Percentiles rank a stretch among this genome's conserved stretches.
phyloP scores from a whole-genome alignment of 805 yeast species.

The Hanseniaspora nectarophila region DNA sequence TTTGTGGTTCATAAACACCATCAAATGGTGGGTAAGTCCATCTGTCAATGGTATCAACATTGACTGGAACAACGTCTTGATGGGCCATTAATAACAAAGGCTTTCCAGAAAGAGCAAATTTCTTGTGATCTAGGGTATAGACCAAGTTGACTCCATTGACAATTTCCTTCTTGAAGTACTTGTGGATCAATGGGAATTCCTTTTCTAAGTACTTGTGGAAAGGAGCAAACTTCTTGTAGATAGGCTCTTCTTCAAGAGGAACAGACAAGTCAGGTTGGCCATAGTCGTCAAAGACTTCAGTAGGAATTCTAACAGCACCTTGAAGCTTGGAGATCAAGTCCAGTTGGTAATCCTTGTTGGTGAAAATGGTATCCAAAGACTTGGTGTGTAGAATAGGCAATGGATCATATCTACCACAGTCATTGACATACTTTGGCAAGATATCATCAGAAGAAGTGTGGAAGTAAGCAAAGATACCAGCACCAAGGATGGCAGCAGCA shows the following conservation, averaged over 20 bases:
- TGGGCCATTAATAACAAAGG: slow-evolving; percentile 58
- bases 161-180: slow-evolving; percentile 33
- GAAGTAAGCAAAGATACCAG: background rate
- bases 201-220: slow-evolving; percentile 40
- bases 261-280: slow-evolving; percentile 17
- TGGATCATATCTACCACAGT: slow-evolving; percentile 15
- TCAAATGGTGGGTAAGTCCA: slow-evolving; percentile 53
- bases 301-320: slow-evolving; percentile 47
- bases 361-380: slow-evolving; percentile 16
- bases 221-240: slow-evolving; percentile 15
- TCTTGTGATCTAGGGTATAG: slow-evolving; percentile 33
- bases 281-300: slow-evolving; percentile 42
- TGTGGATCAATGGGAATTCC: slow-evolving; percentile 40
- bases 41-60: slow-evolving; percentile 36
- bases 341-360: slow-evolving; percentile 15
- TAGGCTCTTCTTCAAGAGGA: slow-evolving; percentile 15
- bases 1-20: slow-evolving; percentile 45
- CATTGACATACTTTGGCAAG: slow-evolving; percentile 11
- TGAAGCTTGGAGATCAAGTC: slow-evolving; percentile 27
- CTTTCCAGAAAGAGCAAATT: slow-evolving; percentile 28
- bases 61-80: slow-evolving; percentile 63
- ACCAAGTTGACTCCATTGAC: slow-evolving; percentile 50
- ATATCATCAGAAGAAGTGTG: background rate
- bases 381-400: slow-evolving; percentile 13
- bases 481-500: slow-evolving; percentile 1